Evolutionary conservation across 2,329 filamentous ascomycete genomes (phyloP), one percentile per base, ranked within the genome.

Genomic region (Chaetomium olivaceum): DNA sequence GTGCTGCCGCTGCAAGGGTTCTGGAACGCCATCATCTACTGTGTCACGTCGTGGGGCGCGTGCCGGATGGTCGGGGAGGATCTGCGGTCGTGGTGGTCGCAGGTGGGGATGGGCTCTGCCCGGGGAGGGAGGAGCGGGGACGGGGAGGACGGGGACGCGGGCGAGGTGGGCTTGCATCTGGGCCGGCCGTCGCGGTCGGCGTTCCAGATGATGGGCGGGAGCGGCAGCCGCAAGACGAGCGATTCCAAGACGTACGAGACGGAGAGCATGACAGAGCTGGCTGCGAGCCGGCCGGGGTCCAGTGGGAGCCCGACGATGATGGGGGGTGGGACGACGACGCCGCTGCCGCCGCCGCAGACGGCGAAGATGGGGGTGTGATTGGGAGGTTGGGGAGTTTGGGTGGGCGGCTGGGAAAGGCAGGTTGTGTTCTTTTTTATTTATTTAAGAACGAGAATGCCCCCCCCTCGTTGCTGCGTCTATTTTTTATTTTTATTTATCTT

Each of bases 1-100:
- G 91, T 95, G 0, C 82, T 96, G 9, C 91, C 92, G 0, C 82
- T 93, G 0, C 92, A 96, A 74, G 92, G 92, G 0, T 91, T 93
- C 72, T 95, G 91, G 91, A 96, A 96, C 75, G 86, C 88, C 21
- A 76, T 91, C 65, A 92, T 96, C 70, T 96, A 95, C 76, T 78
- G 87, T 19, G 82, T 85, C 12, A 92, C 90, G 1, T 91, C 89
- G 6, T 86, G 87, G 81, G 77, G 84, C 58, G 88, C 88, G 0
- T 88, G 87, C 73, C 83, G 83, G 73, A 77, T 77, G 36, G 75
- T 87, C 31, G 77, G 75, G 61, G 71, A 72, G 11, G 80, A 82
- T 56, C 64, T 81, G 66, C 70, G 56, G 64, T 52, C 54, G 27
- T 63, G 62, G 64, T 62, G 29, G 23, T 46, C 52, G 25, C 16